Conservation (phyloP, 1,284 basidiomycete species). For the Ceratobasidium sp. region DNA sequence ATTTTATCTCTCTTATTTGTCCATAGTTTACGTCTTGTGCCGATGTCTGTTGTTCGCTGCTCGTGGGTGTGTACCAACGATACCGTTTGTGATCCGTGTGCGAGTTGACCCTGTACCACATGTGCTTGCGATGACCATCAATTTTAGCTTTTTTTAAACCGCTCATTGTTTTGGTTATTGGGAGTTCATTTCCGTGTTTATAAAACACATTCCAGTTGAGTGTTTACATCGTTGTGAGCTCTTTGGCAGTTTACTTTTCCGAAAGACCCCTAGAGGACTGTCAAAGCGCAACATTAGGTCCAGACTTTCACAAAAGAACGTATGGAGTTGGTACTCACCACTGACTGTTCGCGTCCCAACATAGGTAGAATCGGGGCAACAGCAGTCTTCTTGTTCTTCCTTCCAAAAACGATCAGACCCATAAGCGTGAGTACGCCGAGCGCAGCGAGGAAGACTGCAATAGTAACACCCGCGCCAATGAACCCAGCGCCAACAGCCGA, state of each 20-base stretch:
- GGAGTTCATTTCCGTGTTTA: neutral
- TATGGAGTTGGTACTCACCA: conserved; percentile 21
- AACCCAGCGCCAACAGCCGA: conserved; percentile 40
- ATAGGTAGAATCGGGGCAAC: conserved; percentile 27
- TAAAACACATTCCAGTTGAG: neutral
- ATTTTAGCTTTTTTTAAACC: conserved; percentile 1
- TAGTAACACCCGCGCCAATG: conserved; percentile 40
- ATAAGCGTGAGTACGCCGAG: conserved; percentile 20
- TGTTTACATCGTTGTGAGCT: neutral
- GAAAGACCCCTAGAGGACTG: conserved; percentile 7
- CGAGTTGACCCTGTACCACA: conserved; percentile 14
- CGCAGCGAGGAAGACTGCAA: conserved; percentile 37
- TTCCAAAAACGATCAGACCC: conserved; percentile 26
- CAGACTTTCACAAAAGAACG: neutral
- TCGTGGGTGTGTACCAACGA: neutral
- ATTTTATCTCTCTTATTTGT: conserved; percentile 21
- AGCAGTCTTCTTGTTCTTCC: conserved; percentile 7
- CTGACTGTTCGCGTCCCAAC: conserved; percentile 19
- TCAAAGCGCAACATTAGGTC: neutral
- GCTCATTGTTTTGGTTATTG: neutral
- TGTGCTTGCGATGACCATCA: conserved; percentile 15
- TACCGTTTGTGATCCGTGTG: conserved; percentile 4
- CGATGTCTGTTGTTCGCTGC: neutral
- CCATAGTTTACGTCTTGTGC: conserved; percentile 12
- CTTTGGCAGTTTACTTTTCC: neutral